Base-by-base conservation (phyloP, 257 asterid genomes). In the Jacaranda mimosifolia region DNA sequence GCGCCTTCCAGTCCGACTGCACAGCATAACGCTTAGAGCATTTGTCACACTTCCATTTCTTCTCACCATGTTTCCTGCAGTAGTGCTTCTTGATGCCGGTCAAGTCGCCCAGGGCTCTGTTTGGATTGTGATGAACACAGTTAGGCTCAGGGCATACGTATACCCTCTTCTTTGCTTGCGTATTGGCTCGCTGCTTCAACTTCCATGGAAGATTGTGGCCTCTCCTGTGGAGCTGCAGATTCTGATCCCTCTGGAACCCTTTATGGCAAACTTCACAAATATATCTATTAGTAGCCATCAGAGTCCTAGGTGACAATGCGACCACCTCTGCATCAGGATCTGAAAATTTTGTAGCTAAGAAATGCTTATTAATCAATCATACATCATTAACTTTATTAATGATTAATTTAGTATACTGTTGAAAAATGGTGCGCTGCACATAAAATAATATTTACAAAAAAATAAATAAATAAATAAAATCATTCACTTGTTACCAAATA, bases 151-250 rank as follows among this genome's bases (percentile, higher is more conserved):
- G 93, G 82, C 92, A 90, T 3, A 90, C 89, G 12, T 82, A 90
- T 1, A 84, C 95, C 42, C 86, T 79, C 62, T 90, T 90, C 83
- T 68, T 90, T 15, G 59, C 32, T 10, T 90, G 89, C n/a, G 83
- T 78, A 78, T 40, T 81, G 38, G 74, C 71, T 67, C 87, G 86
- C 45, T 90, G 95, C 82, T 90, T 90, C 36, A 90, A 84, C 67
- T 90, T 90, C 92, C 92, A 90, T 6, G 95, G 95, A n/a, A 90
- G 89, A 19, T 88, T 90, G 78, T 90, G 95, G 7, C 95, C 95
- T 70, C 95, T 81, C 71, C 95, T 78, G 76, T 90, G 95, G 52
- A 90, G 95, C 75, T 90, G 95, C 58, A 90, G 86, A 56, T 90
- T 90, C 75, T 90, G 95, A 15, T 90, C 95, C 64, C 95, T 83